Evolutionary conservation across 352 stramenopile species (phyloP), one percentile per base, ranked within the genome.

Genomic region (Phytophthora sansomeana): DNA sequence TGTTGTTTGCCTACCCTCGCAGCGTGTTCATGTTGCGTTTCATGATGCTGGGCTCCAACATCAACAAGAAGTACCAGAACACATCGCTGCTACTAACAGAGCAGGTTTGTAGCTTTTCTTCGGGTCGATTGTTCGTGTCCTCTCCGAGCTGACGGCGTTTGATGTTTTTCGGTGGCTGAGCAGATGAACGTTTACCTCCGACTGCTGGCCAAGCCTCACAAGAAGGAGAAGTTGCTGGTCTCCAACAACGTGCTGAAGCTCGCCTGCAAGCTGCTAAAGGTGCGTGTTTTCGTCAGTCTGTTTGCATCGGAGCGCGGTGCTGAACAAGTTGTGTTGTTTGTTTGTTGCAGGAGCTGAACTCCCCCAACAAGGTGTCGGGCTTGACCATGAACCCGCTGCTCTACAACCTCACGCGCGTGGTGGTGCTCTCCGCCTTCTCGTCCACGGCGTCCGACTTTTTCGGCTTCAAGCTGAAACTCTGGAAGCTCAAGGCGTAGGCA

Each of bases 41-140:
- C 64, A 94, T 96, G 83, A 96, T 95, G 79, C 79, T 97, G 39
- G 90, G 90, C 52, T 95, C 87, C 35, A 86, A 92, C 65, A 96
- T 96, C 65, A 97, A 97, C 72, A 89, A 90, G 61, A 96, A 95
- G 72, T 97, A 96, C 68, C 83, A 96, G 50, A 96, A 97, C 80
- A 96, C 89, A n/a, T 93, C 87, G 63, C 74, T 97, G 36, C 77
- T 97, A 54, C 67, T 97, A 57, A 97, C 90, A 10, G 90, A 97
- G 74, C 89, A 97, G 83, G 86, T 94, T 67, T 19, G 67, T 62
- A 56, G 36, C 26, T 38, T 56, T 49, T 43, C 53, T 28, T 52
- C 30, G 63, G 33, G 10, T 35, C 43, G 5, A 9, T 54, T 28
- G 29, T 16, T 66, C 21, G 21, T 24, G 21, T 24, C 21, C 21